These are phyloP conservation scores for Dioszegia crocea DNA, from an alignment of 768 basidiomycete species.

Conservation along the genomic window DNA sequence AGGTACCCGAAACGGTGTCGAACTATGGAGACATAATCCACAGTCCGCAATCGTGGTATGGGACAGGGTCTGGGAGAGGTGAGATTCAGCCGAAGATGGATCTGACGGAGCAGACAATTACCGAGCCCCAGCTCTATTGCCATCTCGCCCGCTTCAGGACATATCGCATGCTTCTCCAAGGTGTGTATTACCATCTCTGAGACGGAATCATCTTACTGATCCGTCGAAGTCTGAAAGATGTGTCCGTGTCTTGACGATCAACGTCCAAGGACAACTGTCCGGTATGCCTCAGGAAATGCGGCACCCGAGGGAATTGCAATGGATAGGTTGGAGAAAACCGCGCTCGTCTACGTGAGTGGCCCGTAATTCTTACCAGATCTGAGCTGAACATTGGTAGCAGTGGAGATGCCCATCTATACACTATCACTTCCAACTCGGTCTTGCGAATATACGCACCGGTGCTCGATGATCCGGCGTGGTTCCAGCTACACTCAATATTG, in stretches of 20 bases:
- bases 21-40: slow-evolving; percentile 35
- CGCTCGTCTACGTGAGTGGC: slow-evolving; percentile 17
- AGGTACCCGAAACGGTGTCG: slow-evolving; percentile 30
- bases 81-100: neutral
- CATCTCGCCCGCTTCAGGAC: slow-evolving; percentile 24
- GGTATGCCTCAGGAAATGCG: slow-evolving; percentile 34
- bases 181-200: neutral
- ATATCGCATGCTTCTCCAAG: slow-evolving; percentile 32
- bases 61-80: slow-evolving; percentile 43
- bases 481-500: slow-evolving; percentile 77
- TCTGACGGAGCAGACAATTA: slow-evolving; percentile 13
- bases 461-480: slow-evolving; percentile 72
- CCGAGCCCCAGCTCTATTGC: slow-evolving; percentile 15
- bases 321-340: slow-evolving; percentile 41
- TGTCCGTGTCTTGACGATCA: slow-evolving; percentile 27
- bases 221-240: slow-evolving; percentile 11
- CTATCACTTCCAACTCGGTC: slow-evolving; percentile 74
- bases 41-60: slow-evolving; percentile 35
- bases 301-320: slow-evolving; percentile 36
- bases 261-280: slow-evolving; percentile 18
- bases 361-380: too few species aligned
- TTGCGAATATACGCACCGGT: slow-evolving; percentile 83
- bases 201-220: neutral
- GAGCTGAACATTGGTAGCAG: slow-evolving; percentile 17
- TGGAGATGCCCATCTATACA: slow-evolving; percentile 58